Evolutionary conservation across 345 rosid species (phyloP).

Genomic region (Populus davidiana): DNA sequence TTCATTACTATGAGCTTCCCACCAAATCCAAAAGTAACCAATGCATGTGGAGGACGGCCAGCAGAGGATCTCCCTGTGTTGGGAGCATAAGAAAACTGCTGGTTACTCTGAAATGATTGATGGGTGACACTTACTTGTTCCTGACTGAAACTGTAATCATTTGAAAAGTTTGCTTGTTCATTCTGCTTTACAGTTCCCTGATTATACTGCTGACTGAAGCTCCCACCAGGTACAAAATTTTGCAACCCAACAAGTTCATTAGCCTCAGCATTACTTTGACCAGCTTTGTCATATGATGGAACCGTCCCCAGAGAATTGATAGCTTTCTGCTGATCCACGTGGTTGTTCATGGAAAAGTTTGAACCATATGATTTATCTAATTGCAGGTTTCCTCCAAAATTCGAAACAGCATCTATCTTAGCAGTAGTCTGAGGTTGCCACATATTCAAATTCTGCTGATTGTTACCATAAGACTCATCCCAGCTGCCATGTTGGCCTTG

Average conservation of each 20-base stretch:
- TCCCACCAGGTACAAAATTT: constrained; percentile 39
- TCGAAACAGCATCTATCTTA: constrained; percentile 29
- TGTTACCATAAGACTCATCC: constrained; percentile 48
- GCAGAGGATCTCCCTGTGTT: constrained; percentile 68
- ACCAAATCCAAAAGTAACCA: constrained; percentile 92
- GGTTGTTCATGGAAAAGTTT: constrained; percentile 38
- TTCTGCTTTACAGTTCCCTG: constrained; percentile 46
- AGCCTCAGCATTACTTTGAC: constrained; percentile 42
- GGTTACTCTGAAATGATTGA: constrained; percentile 53
- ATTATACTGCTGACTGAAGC: constrained; percentile 46
- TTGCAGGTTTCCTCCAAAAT: constrained; percentile 48
- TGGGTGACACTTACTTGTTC: constrained; percentile 35
- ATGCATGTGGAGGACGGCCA: constrained; percentile 93
- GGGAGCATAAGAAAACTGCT: constrained; percentile 56
- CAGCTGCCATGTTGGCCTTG: constrained; percentile 47
- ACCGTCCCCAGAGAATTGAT: constrained; percentile 29
- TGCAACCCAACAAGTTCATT: constrained; percentile 48
- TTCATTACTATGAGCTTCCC: constrained; percentile 86
- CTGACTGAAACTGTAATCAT: constrained; percentile 51
- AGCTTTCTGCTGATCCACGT: constrained; percentile 33
- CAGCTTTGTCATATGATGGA: constrained; percentile 35
- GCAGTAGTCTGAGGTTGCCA: constrained; percentile 52
- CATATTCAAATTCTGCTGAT: constrained; percentile 35
- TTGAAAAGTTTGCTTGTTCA: constrained; percentile 46
- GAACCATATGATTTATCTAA: constrained; percentile 41